phyloP scores from a whole-genome alignment of 1,284 basidiomycete species.

The Trichosporon ovoides region DNA sequence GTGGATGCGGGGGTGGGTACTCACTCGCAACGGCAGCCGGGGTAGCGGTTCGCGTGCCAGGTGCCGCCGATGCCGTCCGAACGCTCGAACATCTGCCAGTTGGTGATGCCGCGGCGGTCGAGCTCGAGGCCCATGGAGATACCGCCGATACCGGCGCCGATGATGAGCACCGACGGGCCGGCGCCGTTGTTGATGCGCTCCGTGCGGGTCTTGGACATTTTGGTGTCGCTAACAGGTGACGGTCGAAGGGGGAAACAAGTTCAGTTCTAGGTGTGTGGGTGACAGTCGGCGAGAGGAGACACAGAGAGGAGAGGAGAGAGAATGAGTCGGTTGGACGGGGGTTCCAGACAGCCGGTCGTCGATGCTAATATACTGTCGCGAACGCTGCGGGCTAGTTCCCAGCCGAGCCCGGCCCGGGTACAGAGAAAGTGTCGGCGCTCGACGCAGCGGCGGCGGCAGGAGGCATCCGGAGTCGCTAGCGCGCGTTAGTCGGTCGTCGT shows the following conservation, averaged over 20 bases:
- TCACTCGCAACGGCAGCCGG: constrained; percentile 39
- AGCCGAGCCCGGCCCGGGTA: no score
- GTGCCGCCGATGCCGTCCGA: constrained; percentile 20
- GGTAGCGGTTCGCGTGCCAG: constrained; percentile 19
- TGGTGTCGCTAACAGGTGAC: neutral
- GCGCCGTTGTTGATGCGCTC: neutral
- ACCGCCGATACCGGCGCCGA: constrained; percentile 16
- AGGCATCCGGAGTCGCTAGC: no score
- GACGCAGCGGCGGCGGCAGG: no score
- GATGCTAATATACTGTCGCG: no score
- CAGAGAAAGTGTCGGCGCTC: no score
- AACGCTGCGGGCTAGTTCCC: no score
- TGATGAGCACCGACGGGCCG: constrained; percentile 10
- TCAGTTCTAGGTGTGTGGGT: neutral
- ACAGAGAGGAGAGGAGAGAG: no score
- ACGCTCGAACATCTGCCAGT: constrained; percentile 15
- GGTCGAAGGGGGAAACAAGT: neutral
- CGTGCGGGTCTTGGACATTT: constrained; percentile 4
- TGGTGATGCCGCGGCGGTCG: constrained; percentile 13
- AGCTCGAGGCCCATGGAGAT: constrained; percentile 18
- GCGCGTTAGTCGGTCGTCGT: no score
- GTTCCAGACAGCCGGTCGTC: no score
- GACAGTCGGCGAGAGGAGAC: no score
- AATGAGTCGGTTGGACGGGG: no score
- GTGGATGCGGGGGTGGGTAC: constrained; percentile 1